Percentiles rank a stretch among this genome's conserved stretches.
Evolutionary conservation across 1,284 basidiomycete species (phyloP).

Genomic region (Cryptococcus sp.): DNA sequence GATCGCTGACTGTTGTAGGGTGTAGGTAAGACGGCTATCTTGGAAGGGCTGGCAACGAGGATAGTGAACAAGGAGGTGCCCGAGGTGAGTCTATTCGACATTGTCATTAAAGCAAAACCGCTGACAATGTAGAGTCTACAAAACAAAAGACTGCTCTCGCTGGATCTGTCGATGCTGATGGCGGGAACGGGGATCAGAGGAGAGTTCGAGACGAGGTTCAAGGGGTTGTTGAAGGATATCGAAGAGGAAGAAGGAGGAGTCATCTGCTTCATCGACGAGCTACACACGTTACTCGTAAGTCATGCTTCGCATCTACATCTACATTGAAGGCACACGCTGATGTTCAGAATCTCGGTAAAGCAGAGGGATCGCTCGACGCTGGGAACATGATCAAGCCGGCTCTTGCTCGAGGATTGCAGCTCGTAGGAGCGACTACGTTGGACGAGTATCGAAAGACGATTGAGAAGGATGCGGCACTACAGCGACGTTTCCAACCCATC

Average conservation of each 20-base stretch:
- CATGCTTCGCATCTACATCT: too few species aligned
- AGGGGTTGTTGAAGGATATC: slow-evolving; percentile 75
- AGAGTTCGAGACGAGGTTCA: slow-evolving; percentile 89
- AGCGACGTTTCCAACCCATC: slow-evolving; percentile 84
- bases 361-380: slow-evolving; percentile 85
- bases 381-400: slow-evolving; percentile 61
- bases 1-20: slow-evolving; percentile 51
- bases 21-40: slow-evolving; percentile 86
- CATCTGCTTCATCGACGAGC: slow-evolving; percentile 88
- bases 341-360: slow-evolving; percentile 74
- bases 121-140: slow-evolving; percentile 70
- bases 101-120: slow-evolving; percentile 56
- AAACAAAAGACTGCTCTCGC: slow-evolving; percentile 70
- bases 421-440: slow-evolving; percentile 81
- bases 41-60: slow-evolving; percentile 78
- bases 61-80: slow-evolving; percentile 89
- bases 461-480: slow-evolving; percentile 84
- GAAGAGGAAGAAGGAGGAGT: slow-evolving; percentile 63
- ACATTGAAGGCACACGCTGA: background rate
- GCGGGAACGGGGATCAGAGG: slow-evolving; percentile 84
- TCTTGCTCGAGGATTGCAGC: slow-evolving; percentile 73
- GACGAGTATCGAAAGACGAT: slow-evolving; percentile 90
- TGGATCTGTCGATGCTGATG: slow-evolving; percentile 74
- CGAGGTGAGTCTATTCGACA: slow-evolving; percentile 54
- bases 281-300: slow-evolving; percentile 50